These are phyloP conservation scores for Fagopyrum esculentum DNA, from an alignment of 148 eudicot species.

Conservation along the genomic window DNA sequence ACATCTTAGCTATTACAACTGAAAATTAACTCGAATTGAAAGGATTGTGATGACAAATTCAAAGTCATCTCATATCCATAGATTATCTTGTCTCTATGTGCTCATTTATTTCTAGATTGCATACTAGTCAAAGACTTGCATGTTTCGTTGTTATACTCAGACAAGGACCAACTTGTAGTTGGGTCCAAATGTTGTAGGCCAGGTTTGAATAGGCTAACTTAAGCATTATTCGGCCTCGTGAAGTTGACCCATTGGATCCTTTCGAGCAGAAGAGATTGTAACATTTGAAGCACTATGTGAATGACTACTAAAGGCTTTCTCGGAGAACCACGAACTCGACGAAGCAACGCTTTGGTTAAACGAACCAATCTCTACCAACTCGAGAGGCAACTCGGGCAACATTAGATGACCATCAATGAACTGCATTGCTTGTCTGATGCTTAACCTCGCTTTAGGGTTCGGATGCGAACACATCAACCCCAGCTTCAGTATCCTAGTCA, in stretches of 20 bases:
- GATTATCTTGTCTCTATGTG: not conserved
- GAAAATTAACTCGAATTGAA: not conserved
- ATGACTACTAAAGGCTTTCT: not conserved
- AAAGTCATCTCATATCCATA: not conserved
- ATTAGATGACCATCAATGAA: slow-evolving; percentile 24
- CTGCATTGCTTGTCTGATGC: slow-evolving; percentile 25
- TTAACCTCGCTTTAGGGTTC: slow-evolving; percentile 29
- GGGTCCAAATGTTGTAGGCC: not conserved
- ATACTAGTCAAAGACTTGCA: not conserved
- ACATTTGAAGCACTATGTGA: not conserved
- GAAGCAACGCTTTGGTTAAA: not conserved
- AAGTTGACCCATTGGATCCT: not conserved
- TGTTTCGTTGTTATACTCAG: not conserved
- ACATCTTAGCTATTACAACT: not conserved
- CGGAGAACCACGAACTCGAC: not conserved
- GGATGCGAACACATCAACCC: slow-evolving; percentile 35
- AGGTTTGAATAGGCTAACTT: not conserved
- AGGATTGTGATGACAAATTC: not conserved
- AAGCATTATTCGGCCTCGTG: not conserved
- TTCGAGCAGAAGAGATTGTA: not conserved
- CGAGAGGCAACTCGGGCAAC: slow-evolving; percentile 22
- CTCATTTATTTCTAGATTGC: too few relatives aligned
- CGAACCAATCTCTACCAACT: slow-evolving; percentile 5
- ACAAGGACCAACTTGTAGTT: not conserved
- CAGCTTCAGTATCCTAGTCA: slow-evolving; percentile 20